phyloP scores from a whole-genome alignment of 1,284 basidiomycete species.

The Moniliophthora roreri region DNA sequence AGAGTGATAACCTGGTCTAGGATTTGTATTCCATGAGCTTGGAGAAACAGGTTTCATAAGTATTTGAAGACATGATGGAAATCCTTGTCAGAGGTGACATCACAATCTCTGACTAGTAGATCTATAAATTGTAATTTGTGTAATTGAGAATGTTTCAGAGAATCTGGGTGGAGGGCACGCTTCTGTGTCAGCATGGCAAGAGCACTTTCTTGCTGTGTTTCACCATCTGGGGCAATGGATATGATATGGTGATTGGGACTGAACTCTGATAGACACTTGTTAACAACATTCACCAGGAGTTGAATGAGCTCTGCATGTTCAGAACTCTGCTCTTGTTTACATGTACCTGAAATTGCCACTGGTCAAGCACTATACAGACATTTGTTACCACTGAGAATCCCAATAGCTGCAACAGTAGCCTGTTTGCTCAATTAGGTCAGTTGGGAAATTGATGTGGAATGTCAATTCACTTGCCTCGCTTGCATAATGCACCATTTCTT shows the following conservation, averaged over 20 bases:
- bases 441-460: too few relatives aligned
- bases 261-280: background rate
- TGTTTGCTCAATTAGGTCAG: too few relatives aligned
- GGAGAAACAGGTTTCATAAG: conserved; percentile 28
- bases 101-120: conserved; percentile 30
- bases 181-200: too few relatives aligned
- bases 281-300: conserved; percentile 19
- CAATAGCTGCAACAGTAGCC: conserved; percentile 28
- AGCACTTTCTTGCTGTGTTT: too few relatives aligned
- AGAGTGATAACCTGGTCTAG: conserved; percentile 25
- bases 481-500: too few relatives aligned
- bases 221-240: too few relatives aligned
- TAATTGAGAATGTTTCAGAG: conserved; percentile 15
- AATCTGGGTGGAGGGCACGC: conserved; percentile 15
- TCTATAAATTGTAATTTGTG: conserved; percentile 26
- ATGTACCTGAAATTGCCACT: conserved; percentile 29
- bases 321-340: conserved; percentile 26
- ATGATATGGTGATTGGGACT: background rate
- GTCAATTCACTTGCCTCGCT: too few relatives aligned
- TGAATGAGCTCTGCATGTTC: conserved; percentile 25
- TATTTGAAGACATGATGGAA: conserved; percentile 34
- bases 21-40: conserved; percentile 22
- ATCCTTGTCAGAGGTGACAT: conserved; percentile 34
- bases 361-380: conserved; percentile 25
- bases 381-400: conserved; percentile 20